These are phyloP conservation scores for Venturia carpophila DNA, from an alignment of 2,329 filamentous ascomycete species.

Conservation along the genomic window DNA sequence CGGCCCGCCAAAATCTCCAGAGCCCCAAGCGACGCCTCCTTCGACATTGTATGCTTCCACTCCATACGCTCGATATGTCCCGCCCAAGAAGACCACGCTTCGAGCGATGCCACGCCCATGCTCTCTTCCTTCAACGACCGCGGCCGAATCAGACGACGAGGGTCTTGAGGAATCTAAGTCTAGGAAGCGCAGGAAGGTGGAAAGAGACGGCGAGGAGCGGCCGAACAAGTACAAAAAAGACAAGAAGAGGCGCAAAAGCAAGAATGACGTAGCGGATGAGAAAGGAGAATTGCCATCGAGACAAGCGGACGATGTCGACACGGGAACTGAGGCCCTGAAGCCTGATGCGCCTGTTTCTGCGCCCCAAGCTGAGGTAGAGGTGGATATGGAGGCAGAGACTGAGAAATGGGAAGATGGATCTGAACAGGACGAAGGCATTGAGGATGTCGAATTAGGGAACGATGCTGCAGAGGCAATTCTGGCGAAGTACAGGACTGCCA, in stretches of 20 bases:
- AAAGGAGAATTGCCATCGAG: conserved; percentile 19
- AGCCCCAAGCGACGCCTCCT: not conserved
- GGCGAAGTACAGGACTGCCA: conserved; percentile 34
- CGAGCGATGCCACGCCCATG: not conserved
- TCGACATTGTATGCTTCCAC: conserved; percentile 13
- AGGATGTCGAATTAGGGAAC: conserved; percentile 26
- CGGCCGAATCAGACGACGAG: not conserved
- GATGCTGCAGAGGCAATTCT: conserved; percentile 29
- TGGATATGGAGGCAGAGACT: not conserved
- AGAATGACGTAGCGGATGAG: conserved; percentile 15
- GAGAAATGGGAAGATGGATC: conserved; percentile 21
- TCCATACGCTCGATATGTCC: conserved; percentile 18
- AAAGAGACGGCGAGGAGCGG: not conserved
- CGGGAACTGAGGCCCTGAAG: not conserved
- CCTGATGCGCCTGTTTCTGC: not conserved
- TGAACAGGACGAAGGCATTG: conserved; percentile 22
- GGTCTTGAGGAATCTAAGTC: not conserved
- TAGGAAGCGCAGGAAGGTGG: not conserved
- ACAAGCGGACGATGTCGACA: not conserved
- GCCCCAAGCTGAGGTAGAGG: not conserved
- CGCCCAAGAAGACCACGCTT: conserved; percentile 1
- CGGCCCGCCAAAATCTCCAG: conserved; percentile 16
- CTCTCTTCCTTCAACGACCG: not conserved
- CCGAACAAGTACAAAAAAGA: conserved; percentile 1
- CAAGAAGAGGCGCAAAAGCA: conserved; percentile 25